phyloP scores from a whole-genome alignment of 371 early-diverging fungal genomes.

The Entomophthora muscae region DNA sequence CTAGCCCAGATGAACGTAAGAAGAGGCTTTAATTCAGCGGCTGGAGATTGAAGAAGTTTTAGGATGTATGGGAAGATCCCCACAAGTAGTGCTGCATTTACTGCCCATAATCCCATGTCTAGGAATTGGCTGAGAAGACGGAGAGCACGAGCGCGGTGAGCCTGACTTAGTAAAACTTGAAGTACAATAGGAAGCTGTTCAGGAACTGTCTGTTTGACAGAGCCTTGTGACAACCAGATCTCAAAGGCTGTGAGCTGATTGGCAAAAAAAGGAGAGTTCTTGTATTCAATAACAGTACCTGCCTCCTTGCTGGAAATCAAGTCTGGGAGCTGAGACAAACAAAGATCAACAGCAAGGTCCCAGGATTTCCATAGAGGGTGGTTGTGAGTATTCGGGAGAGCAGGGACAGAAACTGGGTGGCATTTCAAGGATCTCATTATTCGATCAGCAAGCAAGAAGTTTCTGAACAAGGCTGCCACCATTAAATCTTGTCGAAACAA shows the following conservation, averaged over 20 bases:
- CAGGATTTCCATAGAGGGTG: constrained; percentile 94
- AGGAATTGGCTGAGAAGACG: constrained; percentile 79
- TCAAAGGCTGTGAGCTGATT: constrained; percentile 94
- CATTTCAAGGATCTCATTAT: constrained; percentile 86
- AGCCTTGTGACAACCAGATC: constrained; percentile 77
- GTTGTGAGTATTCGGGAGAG: constrained; percentile 71
- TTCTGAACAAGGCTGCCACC: constrained; percentile 89
- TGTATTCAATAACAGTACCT: constrained; percentile 36
- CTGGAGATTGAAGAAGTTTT: constrained; percentile 87
- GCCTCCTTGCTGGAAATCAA: constrained; percentile 38
- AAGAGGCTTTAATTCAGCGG: constrained; percentile 80
- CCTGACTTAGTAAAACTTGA: constrained; percentile 87
- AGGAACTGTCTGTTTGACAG: constrained; percentile 34
- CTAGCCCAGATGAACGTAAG: constrained; percentile 94
- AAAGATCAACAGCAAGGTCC: constrained; percentile 91
- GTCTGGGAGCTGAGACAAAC: constrained; percentile 74
- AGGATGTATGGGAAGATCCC: constrained; percentile 94
- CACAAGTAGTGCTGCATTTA: constrained; percentile 79
- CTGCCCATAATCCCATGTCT: constrained; percentile 90
- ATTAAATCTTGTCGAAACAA: constrained; percentile 90
- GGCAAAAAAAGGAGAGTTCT: constrained; percentile 72
- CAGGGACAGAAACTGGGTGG: constrained; percentile 74
- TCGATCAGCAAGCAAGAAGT: constrained; percentile 85
- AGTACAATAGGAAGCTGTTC: constrained; percentile 90
- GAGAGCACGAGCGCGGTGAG: constrained; percentile 80